Evolutionary conservation across 2,329 filamentous ascomycete genomes (phyloP).

Genomic region (Blastomyces emzantsi): DNA sequence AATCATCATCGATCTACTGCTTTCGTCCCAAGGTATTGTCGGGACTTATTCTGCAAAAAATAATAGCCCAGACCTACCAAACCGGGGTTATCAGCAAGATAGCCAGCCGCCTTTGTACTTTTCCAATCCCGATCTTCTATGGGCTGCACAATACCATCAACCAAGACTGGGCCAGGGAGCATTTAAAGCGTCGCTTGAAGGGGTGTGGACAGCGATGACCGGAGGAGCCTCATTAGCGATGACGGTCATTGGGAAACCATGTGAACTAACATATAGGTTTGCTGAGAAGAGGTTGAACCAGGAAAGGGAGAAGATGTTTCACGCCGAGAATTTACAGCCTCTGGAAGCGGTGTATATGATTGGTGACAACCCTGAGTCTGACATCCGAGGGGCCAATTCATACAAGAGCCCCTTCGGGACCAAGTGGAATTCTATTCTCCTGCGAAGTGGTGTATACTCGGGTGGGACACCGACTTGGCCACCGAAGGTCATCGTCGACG

Average conservation of each 20-base stretch:
- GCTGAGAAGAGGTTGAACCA: slow-evolving; percentile 64
- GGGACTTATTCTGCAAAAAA: slow-evolving; percentile 73
- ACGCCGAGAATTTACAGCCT: slow-evolving; percentile 31
- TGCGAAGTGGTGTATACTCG: slow-evolving; percentile 69
- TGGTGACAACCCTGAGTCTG: slow-evolving; percentile 80
- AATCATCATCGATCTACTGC: slow-evolving; percentile 71
- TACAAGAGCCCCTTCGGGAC: slow-evolving; percentile 59
- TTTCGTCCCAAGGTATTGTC: slow-evolving; percentile 67
- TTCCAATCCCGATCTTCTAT: slow-evolving; percentile 82
- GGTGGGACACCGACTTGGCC: slow-evolving; percentile 49
- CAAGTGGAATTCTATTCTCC: slow-evolving; percentile 68
- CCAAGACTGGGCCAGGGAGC: slow-evolving; percentile 87
- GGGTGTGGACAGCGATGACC: slow-evolving; percentile 68
- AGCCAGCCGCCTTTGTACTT: slow-evolving; percentile 75
- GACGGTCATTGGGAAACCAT: slow-evolving; percentile 75
- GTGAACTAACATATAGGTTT: slow-evolving; percentile 66
- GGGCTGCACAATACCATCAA: slow-evolving; percentile 75
- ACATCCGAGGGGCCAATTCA: slow-evolving; percentile 78
- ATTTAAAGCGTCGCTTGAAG: slow-evolving; percentile 72
- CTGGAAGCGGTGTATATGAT: slow-evolving; percentile 84
- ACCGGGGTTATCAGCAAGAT: slow-evolving; percentile 73
- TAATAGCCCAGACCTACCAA: slow-evolving; percentile 53
- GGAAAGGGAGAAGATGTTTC: slow-evolving; percentile 47
- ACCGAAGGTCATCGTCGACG: slow-evolving; percentile 59
- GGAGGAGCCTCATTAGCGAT: slow-evolving; percentile 49